phyloP scores from a whole-genome alignment of 129 eudicot genomes.

The Ambrosia artemisiifolia region DNA sequence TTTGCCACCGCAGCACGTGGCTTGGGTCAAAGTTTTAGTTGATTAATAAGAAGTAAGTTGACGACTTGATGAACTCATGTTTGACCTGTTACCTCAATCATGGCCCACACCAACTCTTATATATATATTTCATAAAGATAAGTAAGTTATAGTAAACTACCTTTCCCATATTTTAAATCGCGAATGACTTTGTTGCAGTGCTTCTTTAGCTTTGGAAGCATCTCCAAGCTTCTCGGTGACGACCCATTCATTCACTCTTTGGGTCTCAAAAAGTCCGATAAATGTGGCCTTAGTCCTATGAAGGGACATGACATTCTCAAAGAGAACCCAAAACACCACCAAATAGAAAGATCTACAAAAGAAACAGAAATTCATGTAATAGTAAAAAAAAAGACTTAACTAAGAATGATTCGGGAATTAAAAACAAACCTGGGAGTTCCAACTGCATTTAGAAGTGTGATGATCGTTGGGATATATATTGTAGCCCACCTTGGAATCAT shows the following conservation, averaged over 20 bases:
- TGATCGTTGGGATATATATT: neutral
- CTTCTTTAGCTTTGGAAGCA: neutral
- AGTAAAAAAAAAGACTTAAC: neutral
- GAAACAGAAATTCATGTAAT: neutral
- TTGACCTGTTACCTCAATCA: no score
- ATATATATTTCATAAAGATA: no score
- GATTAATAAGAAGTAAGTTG: no score
- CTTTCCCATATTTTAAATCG: neutral
- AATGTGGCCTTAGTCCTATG: neutral
- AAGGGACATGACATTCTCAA: neutral
- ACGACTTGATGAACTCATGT: no score
- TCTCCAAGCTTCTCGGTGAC: neutral
- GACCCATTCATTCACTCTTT: neutral
- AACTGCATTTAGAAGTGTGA: neutral
- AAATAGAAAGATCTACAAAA: conserved; percentile 1
- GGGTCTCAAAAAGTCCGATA: conserved; percentile 1
- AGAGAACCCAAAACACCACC: conserved; percentile 1
- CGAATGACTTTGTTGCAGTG: neutral
- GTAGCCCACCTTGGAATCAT: neutral
- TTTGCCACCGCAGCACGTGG: no score
- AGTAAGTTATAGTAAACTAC: neutral
- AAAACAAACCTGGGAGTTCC: conserved; percentile 2
- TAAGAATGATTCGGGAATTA: neutral
- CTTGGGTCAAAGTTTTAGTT: no score
- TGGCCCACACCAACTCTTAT: no score